A percentile compares a stretch with the other conserved stretches of the same genome.
phyloP scores from a whole-genome alignment of 2,329 filamentous ascomycete species.

The Xylariaceae sp. region DNA sequence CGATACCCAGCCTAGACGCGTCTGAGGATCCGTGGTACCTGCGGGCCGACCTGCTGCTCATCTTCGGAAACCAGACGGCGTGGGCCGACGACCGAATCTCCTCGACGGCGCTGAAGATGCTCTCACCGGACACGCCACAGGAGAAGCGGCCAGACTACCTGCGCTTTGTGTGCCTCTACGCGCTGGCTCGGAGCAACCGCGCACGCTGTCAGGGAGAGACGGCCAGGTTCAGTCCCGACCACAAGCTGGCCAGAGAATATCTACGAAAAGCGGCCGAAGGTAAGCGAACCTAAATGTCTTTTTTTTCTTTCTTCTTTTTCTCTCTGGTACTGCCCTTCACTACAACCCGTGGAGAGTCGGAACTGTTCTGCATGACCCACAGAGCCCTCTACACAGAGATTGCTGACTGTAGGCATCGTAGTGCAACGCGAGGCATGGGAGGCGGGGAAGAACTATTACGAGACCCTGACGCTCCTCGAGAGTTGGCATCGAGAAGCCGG shows the following conservation, averaged over 20 bases:
- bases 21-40: conserved; percentile 31
- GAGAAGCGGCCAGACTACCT: conserved; percentile 31
- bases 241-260: conserved; percentile 34
- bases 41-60: conserved; percentile 36
- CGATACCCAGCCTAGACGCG: conserved; percentile 29
- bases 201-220: conserved; percentile 24
- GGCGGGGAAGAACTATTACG: conserved; percentile 38
- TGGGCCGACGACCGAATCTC: conserved; percentile 36
- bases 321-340: neutral
- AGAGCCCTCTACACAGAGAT: no score
- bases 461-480: conserved; percentile 35
- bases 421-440: conserved; percentile 33
- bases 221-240: conserved; percentile 23
- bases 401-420: conserved; percentile 9
- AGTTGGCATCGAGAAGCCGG: conserved; percentile 35
- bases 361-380: neutral
- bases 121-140: conserved; percentile 29
- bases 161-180: conserved; percentile 36
- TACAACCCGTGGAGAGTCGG: neutral
- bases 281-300: no score
- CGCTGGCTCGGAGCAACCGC: conserved; percentile 30
- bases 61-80: conserved; percentile 34
- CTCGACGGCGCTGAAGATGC: conserved; percentile 30
- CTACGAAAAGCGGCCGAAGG: conserved; percentile 31
- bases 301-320: neutral